Evolutionary conservation across 2,329 filamentous ascomycete species (phyloP).

Genomic region (Beauveria sp.): DNA sequence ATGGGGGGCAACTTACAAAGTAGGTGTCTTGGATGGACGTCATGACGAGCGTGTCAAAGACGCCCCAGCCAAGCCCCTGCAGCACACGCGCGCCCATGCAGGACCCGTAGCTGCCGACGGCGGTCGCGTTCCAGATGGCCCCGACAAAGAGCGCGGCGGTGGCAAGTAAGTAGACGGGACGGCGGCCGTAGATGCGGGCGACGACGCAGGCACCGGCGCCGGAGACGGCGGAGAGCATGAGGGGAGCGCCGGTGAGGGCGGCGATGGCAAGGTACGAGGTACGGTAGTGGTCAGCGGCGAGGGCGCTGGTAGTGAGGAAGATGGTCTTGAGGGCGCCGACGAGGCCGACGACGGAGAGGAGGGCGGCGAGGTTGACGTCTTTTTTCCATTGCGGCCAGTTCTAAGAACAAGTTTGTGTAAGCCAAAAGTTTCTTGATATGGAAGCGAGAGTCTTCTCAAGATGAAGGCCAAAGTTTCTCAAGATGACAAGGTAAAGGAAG

Average conservation of each 20-base stretch:
- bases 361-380: slow-evolving; percentile 37
- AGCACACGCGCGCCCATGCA: slow-evolving; percentile 46
- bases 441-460: not conserved
- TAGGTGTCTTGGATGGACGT: slow-evolving; percentile 49
- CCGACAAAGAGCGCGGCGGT: slow-evolving; percentile 40
- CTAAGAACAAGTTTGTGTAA: slow-evolving; percentile 20
- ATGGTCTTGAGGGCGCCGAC: slow-evolving; percentile 47
- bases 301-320: slow-evolving; percentile 40
- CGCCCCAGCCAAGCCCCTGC: slow-evolving; percentile 52
- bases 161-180: slow-evolving; percentile 44
- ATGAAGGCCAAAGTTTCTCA: not conserved
- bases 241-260: slow-evolving; percentile 44
- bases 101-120: slow-evolving; percentile 32
- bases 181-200: slow-evolving; percentile 43
- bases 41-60: slow-evolving; percentile 46
- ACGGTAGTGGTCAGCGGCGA: slow-evolving; percentile 34
- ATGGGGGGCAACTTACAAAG: slow-evolving; percentile 35
- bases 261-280: slow-evolving; percentile 41
- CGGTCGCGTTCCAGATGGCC: slow-evolving; percentile 41
- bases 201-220: slow-evolving; percentile 36
- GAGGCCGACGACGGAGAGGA: slow-evolving; percentile 40
- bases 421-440: not conserved
- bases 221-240: slow-evolving; percentile 41
- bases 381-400: slow-evolving; percentile 52
- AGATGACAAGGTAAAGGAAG: not conserved